These are phyloP conservation scores for Nicotiana benthamiana DNA, from an alignment of 257 asterid genomes.

Conservation along the genomic window DNA sequence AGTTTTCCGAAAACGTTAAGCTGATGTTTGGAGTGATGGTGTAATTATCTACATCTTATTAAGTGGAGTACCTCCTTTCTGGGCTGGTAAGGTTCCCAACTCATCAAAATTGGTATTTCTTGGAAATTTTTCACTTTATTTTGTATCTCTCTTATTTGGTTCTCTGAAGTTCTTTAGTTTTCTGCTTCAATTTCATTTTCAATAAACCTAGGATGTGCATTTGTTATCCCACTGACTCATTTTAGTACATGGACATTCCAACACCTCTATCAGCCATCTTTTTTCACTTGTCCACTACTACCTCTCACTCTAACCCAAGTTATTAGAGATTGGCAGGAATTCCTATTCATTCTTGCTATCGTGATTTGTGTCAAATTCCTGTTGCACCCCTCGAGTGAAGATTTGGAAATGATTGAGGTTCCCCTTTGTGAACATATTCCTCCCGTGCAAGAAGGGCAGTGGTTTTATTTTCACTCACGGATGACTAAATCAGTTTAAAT, in stretches of 20 bases:
- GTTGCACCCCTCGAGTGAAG: neutral
- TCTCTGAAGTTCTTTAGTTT: neutral
- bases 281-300: neutral
- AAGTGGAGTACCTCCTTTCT: conserved; percentile 95
- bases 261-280: neutral
- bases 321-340: neutral
- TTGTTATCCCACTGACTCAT: neutral
- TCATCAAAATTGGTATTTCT: neutral
- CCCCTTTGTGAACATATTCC: neutral
- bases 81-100: conserved; percentile 64
- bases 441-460: neutral
- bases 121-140: neutral
- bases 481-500: neutral
- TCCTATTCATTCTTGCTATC: neutral
- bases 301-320: neutral
- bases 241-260: neutral
- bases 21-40: conserved; percentile 98
- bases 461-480: neutral
- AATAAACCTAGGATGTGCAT: neutral
- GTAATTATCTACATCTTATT: conserved; percentile 83
- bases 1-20: conserved; percentile 73
- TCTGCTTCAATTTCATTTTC: neutral
- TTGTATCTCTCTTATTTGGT: neutral
- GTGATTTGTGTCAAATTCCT: neutral
- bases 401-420: neutral